phyloP scores from a whole-genome alignment of 2,329 filamentous ascomycete genomes.

The Mycosphaerelloides madeirae region DNA sequence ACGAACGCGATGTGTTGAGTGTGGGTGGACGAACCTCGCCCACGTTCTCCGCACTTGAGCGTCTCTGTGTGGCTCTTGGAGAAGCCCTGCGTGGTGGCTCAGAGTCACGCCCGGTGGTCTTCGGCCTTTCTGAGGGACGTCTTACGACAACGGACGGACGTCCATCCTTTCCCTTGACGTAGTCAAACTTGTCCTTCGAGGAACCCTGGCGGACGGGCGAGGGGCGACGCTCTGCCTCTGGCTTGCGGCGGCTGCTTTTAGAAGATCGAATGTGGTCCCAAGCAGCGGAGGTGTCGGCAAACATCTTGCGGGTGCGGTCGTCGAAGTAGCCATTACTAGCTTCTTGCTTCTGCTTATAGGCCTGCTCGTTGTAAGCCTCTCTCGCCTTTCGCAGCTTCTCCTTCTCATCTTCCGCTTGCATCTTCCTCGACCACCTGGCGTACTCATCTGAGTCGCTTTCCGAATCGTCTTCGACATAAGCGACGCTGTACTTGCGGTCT shows the following conservation, averaged over 20 bases:
- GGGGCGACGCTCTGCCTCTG: constrained; percentile 24
- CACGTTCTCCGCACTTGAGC: constrained; percentile 23
- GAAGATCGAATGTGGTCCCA: constrained; percentile 27
- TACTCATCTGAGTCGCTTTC: constrained; percentile 28
- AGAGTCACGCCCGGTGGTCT: constrained; percentile 15
- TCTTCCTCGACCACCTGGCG: constrained; percentile 13
- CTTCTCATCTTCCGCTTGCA: constrained; percentile 23
- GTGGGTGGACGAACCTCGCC: constrained; percentile 25
- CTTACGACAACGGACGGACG: constrained; percentile 23
- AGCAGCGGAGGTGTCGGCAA: constrained; percentile 20
- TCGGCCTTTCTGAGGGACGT: constrained; percentile 23
- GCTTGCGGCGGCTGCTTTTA: constrained; percentile 11
- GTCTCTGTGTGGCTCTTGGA: constrained; percentile 20
- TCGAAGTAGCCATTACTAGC: constrained; percentile 22
- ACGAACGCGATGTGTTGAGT: constrained; percentile 36
- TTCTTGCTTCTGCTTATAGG: constrained; percentile 21
- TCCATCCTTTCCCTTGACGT: constrained; percentile 24
- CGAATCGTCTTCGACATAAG: constrained; percentile 30
- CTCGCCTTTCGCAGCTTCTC: constrained; percentile 17
- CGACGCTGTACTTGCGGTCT: constrained; percentile 31
- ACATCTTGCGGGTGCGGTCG: constrained; percentile 25
- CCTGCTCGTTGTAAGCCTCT: constrained; percentile 22
- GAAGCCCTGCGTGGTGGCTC: constrained; percentile 17
- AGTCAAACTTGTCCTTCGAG: constrained; percentile 24
- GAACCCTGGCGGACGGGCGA: constrained; percentile 25